phyloP scores from a whole-genome alignment of 2,329 filamentous ascomycete genomes.

The Aspergillus sp. region DNA sequence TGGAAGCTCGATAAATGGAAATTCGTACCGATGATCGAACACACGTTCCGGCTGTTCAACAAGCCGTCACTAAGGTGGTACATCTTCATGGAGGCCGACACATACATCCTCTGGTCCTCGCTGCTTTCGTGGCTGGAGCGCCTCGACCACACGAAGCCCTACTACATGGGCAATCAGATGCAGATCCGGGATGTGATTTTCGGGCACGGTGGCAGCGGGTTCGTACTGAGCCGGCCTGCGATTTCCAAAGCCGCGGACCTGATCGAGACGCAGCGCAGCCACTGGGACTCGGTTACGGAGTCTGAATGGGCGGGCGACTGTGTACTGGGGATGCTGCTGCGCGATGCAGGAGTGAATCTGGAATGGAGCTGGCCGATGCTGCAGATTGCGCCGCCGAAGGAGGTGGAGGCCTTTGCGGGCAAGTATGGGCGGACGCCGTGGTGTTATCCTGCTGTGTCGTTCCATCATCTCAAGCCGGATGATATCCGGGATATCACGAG shows the following conservation, averaged over 20 bases:
- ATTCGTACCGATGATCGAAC: constrained; percentile 54
- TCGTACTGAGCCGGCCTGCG: constrained; percentile 50
- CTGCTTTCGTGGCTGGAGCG: constrained; percentile 52
- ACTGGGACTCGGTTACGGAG: constrained; percentile 45
- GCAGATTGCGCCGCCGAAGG: constrained; percentile 37
- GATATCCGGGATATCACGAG: constrained; percentile 44
- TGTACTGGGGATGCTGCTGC: constrained; percentile 46
- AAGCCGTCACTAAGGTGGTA: constrained; percentile 51
- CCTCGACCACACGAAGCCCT: constrained; percentile 45
- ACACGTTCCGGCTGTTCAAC: constrained; percentile 30
- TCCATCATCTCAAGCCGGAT: constrained; percentile 47
- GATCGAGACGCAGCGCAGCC: constrained; percentile 37
- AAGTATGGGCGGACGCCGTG: constrained; percentile 41
- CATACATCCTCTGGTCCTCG: constrained; percentile 54
- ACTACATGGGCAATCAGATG: constrained; percentile 56
- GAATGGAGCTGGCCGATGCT: constrained; percentile 49
- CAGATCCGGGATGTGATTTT: constrained; percentile 50
- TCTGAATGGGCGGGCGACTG: constrained; percentile 50
- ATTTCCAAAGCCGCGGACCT: constrained; percentile 40
- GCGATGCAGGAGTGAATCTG: constrained; percentile 43
- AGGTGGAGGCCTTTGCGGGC: constrained; percentile 41
- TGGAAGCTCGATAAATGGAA: constrained; percentile 59
- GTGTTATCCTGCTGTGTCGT: constrained; percentile 51
- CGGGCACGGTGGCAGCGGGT: constrained; percentile 52
- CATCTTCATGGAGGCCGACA: constrained; percentile 59